A percentile compares a stretch with the other conserved stretches of the same genome.
These are phyloP conservation scores for Rickenella mellea DNA, from an alignment of 768 basidiomycete genomes.

Conservation along the genomic window DNA sequence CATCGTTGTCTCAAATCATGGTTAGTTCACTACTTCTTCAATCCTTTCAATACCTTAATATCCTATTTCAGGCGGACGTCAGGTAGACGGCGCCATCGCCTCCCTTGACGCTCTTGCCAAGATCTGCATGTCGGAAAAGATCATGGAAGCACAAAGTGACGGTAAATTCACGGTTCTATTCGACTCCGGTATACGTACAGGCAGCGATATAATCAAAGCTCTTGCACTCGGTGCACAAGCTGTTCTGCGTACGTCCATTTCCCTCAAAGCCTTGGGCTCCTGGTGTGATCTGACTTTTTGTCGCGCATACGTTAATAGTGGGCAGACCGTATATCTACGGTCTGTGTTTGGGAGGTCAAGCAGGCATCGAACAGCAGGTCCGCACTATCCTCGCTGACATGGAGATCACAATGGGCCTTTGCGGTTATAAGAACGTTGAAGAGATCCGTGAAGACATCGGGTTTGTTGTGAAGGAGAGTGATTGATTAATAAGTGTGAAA, in stretches of 20 bases:
- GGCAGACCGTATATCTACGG: constrained; percentile 73
- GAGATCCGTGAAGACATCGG: constrained; percentile 56
- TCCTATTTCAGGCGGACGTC: constrained; percentile 45
- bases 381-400: constrained; percentile 59
- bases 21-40: constrained; percentile 23
- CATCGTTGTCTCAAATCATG: constrained; percentile 76
- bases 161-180: constrained; percentile 65
- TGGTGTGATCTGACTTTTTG: constrained; percentile 1
- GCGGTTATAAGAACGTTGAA: constrained; percentile 46
- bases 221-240: constrained; percentile 80
- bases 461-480: constrained; percentile 36
- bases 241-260: constrained; percentile 50
- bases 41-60: neutral
- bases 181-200: constrained; percentile 76
- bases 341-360: constrained; percentile 57
- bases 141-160: constrained; percentile 44
- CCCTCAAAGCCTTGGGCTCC: too few species aligned
- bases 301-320: constrained; percentile 27
- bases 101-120: constrained; percentile 62
- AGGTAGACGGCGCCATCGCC: constrained; percentile 71
- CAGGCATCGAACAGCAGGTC: constrained; percentile 69
- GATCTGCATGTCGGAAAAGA: constrained; percentile 53
- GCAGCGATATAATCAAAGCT: constrained; percentile 77
- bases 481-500: constrained; percentile 9
- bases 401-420: constrained; percentile 52